Evolutionary conservation across 116 monocot genomes (phyloP), one percentile per base, ranked within the genome.

Genomic region (Dioscorea cayenensis): DNA sequence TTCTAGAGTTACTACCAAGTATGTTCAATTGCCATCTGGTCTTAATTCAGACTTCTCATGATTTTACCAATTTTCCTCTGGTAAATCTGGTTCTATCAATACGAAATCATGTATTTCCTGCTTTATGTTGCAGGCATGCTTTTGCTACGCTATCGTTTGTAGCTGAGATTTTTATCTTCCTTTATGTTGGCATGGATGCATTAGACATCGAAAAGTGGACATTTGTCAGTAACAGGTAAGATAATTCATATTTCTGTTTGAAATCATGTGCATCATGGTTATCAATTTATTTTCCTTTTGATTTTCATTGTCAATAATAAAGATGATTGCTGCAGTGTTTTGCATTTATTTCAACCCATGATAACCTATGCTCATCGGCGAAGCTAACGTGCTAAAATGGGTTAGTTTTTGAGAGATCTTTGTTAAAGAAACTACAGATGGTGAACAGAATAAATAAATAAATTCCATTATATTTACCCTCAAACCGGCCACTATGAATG

Each of bases 131-230:
- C 88, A 99, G 99, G 85, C 99, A 99, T 84, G 77, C 84, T 52
- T 99, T 99, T 84, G 99, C 99, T 71, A 94, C 99, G 8, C 69
- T 99, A 66, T 99, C 99, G 22, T 94, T 91, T 80, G 91, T 99
- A 69, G 78, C 91, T 27, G 99, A 99, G 82, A 89, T 71, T 52
- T 94, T 91, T 74, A 83, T 99, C 67, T 99, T 94, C 73, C 85
- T 99, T 64, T 99, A 99, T 84, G 94, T 99, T 65, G 99, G 99
- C 59, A 99, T 99, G 99, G 99, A 99, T 84, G 91, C 94, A 61
- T 76, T 99, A 55, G 94, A 94, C 68, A 99, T 99, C 69, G 94
- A 99, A 77, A 99, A 99, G 74, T 99, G 99, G 99, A 84, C 65
- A 76, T 78, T 89, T 79, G 85, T 85, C 49, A 84, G 89, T 60